These are phyloP conservation scores for Cercospora sojina DNA, from an alignment of 2,329 filamentous ascomycete genomes.

Conservation along the genomic window DNA sequence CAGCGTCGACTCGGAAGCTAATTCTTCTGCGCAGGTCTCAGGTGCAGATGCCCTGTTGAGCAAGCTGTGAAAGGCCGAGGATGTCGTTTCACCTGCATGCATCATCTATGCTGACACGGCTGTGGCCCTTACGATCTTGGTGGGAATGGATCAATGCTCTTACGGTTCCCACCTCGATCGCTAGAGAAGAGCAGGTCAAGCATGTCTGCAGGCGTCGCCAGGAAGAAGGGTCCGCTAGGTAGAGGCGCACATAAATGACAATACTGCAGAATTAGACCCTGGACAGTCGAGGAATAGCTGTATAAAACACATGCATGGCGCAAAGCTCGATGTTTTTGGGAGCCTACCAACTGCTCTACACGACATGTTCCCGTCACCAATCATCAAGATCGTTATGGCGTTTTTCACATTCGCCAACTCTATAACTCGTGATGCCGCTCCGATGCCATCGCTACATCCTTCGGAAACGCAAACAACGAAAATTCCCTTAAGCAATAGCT, in stretches of 20 bases:
- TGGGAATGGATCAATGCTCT: too few species aligned
- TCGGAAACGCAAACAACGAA: not conserved
- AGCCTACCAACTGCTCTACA: not conserved
- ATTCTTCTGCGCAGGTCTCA: constrained; percentile 24
- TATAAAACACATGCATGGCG: not conserved
- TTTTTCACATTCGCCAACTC: not conserved
- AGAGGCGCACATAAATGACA: not conserved
- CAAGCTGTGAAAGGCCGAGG: constrained; percentile 25
- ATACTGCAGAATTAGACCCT: not conserved
- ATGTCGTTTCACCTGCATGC: not conserved
- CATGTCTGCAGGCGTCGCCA: not conserved
- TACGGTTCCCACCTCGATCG: not conserved
- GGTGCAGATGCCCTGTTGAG: constrained; percentile 31
- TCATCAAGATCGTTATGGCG: constrained; percentile 10
- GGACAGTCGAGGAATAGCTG: not conserved
- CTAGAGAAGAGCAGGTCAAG: not conserved
- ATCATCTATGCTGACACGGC: too few species aligned
- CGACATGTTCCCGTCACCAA: not conserved
- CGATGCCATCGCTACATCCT: not conserved
- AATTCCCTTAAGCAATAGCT: constrained; percentile 9
- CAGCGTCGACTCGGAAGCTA: not conserved
- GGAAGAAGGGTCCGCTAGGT: not conserved
- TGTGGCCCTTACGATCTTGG: too few species aligned
- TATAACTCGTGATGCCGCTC: not conserved
- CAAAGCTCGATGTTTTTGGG: not conserved